These are phyloP conservation scores for Paramarasmius palmivorus DNA, from an alignment of 1,284 basidiomycete genomes.

Conservation along the genomic window DNA sequence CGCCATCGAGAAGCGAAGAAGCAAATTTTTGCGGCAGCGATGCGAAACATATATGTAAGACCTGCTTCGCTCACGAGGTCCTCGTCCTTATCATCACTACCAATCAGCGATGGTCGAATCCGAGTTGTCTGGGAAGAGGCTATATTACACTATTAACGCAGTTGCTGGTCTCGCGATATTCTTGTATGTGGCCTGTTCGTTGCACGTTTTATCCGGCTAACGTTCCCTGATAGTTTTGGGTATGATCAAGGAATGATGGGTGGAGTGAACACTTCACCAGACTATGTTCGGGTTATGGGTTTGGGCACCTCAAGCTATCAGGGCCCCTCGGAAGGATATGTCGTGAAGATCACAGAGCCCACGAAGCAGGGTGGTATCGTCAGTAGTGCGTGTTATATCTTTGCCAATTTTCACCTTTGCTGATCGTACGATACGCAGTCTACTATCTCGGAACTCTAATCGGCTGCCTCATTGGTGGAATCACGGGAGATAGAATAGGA, in stretches of 20 bases:
- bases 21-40: too few relatives aligned
- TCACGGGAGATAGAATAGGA: slow-evolving; percentile 36
- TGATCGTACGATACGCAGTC: too few relatives aligned
- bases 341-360: slow-evolving; percentile 49
- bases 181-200: slow-evolving; percentile 34
- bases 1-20: too few relatives aligned
- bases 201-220: not conserved
- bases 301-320: slow-evolving; percentile 41
- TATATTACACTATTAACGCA: slow-evolving; percentile 31
- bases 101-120: not conserved
- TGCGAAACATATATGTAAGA: too few relatives aligned
- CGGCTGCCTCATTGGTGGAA: slow-evolving; percentile 49
- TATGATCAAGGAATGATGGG: slow-evolving; percentile 63
- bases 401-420: too few relatives aligned
- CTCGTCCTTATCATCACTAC: too few relatives aligned
- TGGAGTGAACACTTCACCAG: slow-evolving; percentile 50
- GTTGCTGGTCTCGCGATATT: slow-evolving; percentile 49
- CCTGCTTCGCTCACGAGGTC: too few relatives aligned
- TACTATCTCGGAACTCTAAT: slow-evolving; percentile 51
- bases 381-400: slow-evolving; percentile 38
- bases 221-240: slow-evolving; percentile 39
- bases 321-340: slow-evolving; percentile 44
- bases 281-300: slow-evolving; percentile 46
- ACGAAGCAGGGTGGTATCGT: slow-evolving; percentile 54
- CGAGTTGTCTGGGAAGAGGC: slow-evolving; percentile 8